Percentiles rank a stretch among this genome's conserved stretches.
Conservation (phyloP, 768 basidiomycete genomes). For the Hygrocybe coccinea region DNA sequence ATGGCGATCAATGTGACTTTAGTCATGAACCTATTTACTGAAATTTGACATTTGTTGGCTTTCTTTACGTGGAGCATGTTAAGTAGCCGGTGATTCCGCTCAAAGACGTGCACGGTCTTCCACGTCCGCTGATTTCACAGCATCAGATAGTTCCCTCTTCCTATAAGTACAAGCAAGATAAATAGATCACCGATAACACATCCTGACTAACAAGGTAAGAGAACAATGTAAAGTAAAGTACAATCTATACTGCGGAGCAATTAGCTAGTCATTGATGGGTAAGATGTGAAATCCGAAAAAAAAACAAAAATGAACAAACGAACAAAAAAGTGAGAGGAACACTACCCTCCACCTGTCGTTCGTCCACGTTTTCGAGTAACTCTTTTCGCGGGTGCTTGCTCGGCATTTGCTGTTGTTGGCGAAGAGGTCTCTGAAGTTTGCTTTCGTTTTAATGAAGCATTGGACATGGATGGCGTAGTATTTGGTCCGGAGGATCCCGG, state of each 20-base stretch:
- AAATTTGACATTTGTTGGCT: constrained; percentile 8
- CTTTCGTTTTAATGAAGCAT: constrained; percentile 55
- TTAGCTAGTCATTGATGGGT: constrained; percentile 11
- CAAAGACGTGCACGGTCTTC: neutral
- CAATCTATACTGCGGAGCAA: constrained; percentile 32
- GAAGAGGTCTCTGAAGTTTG: constrained; percentile 42
- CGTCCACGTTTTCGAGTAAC: constrained; percentile 51
- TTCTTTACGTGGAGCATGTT: constrained; percentile 11
- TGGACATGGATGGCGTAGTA: constrained; percentile 45
- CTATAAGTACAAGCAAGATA: constrained; percentile 24
- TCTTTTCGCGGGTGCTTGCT: constrained; percentile 46
- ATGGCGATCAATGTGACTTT: constrained; percentile 84
- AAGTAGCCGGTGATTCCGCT: neutral
- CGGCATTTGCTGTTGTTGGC: constrained; percentile 45
- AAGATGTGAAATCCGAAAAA: constrained; percentile 20
- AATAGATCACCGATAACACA: constrained; percentile 27
- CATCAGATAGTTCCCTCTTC: neutral
- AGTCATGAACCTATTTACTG: constrained; percentile 50
- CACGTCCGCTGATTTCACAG: neutral
- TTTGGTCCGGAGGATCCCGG: constrained; percentile 24
- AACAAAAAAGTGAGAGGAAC: constrained; percentile 14
- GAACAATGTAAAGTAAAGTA: constrained; percentile 21
- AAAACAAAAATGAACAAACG: constrained; percentile 21
- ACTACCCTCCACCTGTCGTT: constrained; percentile 44
- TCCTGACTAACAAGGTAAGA: constrained; percentile 8